Percentiles rank a stretch among this genome's conserved stretches.
Conservation (phyloP, 2,329 filamentous ascomycete genomes). For the Sarocladium brachiariae region DNA sequence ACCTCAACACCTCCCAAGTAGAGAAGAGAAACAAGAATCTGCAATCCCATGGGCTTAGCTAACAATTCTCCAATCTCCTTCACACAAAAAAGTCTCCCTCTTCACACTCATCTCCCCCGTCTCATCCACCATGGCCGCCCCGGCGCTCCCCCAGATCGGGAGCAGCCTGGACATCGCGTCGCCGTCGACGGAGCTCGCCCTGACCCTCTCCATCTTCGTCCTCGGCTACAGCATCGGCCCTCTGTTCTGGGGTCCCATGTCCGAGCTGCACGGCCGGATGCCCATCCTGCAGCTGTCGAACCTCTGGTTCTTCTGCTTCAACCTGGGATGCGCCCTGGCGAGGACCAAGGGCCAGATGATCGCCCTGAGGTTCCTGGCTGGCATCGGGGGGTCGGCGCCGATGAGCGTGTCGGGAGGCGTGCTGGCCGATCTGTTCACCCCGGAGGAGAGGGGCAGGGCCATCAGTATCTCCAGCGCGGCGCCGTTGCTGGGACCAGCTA, state of each 20-base stretch:
- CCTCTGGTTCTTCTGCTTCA: conserved; percentile 64
- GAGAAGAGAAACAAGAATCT: not conserved
- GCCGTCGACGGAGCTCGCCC: conserved; percentile 31
- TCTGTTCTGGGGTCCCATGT: conserved; percentile 68
- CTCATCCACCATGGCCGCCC: conserved; percentile 43
- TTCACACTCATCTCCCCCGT: conserved; percentile 8
- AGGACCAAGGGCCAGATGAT: conserved; percentile 67
- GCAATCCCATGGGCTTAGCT: not conserved
- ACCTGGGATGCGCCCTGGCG: conserved; percentile 67
- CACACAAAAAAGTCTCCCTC: not conserved
- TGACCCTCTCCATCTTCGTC: conserved; percentile 67
- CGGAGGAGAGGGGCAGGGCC: conserved; percentile 71
- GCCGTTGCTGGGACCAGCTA: conserved; percentile 68
- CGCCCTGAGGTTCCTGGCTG: conserved; percentile 67
- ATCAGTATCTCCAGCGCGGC: conserved; percentile 77
- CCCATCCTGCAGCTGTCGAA: conserved; percentile 48
- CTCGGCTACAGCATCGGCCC: conserved; percentile 69
- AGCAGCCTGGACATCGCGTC: conserved; percentile 43
- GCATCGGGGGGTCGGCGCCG: conserved; percentile 72
- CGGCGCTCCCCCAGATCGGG: conserved; percentile 40
- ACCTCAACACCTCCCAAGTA: not conserved
- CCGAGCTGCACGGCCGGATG: conserved; percentile 63
- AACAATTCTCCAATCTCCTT: not conserved
- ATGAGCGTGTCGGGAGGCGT: conserved; percentile 78
- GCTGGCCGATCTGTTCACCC: conserved; percentile 69